These are phyloP conservation scores for Dispira simplex DNA, from an alignment of 192 early-diverging fungal species.

Conservation along the genomic window DNA sequence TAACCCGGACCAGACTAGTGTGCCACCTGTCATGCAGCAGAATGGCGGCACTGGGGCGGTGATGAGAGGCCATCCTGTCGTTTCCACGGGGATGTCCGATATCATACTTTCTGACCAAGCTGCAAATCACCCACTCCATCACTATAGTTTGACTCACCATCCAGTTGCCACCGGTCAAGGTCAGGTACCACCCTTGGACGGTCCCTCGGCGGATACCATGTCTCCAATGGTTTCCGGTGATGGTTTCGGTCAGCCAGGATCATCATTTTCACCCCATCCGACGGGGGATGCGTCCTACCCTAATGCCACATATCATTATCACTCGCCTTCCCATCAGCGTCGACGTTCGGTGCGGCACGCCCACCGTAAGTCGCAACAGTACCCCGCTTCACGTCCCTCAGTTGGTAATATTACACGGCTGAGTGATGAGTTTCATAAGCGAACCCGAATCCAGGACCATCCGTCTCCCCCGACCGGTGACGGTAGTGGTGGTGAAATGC, in stretches of 20 bases:
- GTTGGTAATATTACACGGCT: not conserved
- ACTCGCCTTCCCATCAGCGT: not conserved
- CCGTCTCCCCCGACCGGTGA: too few relatives aligned
- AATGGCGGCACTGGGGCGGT: not conserved
- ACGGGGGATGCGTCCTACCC: not conserved
- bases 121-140: not conserved
- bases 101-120: not conserved
- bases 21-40: not conserved
- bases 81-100: not conserved
- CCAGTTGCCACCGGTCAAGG: not conserved
- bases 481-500: too few relatives aligned
- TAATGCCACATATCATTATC: not conserved
- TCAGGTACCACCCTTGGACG: too few relatives aligned
- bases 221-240: not conserved
- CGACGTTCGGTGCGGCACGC: not conserved
- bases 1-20: not conserved
- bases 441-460: constrained; percentile 1
- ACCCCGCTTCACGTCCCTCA: not conserved
- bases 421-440: constrained; percentile 3
- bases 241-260: not conserved
- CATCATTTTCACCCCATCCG: not conserved
- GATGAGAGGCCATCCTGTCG: not conserved
- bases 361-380: not conserved
- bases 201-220: not conserved
- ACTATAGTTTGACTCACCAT: not conserved